Evolutionary conservation across 306 rosid species (phyloP), one percentile per base, ranked within the genome.

Genomic region (Canavalia ensiformis): DNA sequence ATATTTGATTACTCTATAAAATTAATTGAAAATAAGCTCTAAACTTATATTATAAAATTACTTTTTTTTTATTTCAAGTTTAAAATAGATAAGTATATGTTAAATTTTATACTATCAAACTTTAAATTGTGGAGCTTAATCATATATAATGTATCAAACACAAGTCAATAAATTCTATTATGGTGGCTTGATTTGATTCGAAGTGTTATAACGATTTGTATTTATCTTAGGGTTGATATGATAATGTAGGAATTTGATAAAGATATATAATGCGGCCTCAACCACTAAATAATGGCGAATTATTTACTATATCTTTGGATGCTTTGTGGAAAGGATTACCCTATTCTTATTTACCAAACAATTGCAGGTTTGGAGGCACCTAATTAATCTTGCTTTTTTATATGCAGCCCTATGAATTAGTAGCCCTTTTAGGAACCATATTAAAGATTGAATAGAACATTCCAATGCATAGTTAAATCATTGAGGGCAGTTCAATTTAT

Each of bases 381-480:
- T 45, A 72, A 54, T 65, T 62, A 46, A 54, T 83, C 75, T 65
- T 83, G 44, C 10, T 34, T 72, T 78, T 1, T 18, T 39, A 13
- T 37, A 39, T 39, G 74, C 45, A 74, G 11, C 2, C 78, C 66
- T 59, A 75, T 50, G 47, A 5, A 42, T 35, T 42, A 35, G 37
- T 41, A 72, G 49, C 33, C 13, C 64, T 42, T n/a, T 54, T 45
- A 9, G 60, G 54, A 74, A 45, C n/a, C 77, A 51, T 42, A 29
- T 33, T 30, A 3, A 7, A 12, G 72, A 59, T 42, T 10, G 80
- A 44, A 77, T 49, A 76, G 88, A 85, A 85, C 83, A 72, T 85
- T 85, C 88, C 25, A 72, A 76, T 77, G 73, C 80, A 33, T 76
- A 62, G 47, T 46, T 76, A 63, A 69, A 75, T 68, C 46, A 80